Conservation (phyloP, 2,329 filamentous ascomycete genomes). For the Beauveria caledonica region DNA sequence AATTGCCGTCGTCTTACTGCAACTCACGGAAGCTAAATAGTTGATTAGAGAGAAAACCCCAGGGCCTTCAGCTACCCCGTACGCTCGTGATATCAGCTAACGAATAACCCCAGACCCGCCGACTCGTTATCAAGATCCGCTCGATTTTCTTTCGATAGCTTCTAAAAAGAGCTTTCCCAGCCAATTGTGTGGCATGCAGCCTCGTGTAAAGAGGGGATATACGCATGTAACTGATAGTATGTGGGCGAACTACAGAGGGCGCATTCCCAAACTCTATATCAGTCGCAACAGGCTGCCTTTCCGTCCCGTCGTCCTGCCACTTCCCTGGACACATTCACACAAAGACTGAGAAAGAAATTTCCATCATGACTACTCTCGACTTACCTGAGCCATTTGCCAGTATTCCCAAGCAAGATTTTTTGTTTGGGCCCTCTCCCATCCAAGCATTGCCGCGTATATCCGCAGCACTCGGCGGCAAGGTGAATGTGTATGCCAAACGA, state of each 20-base stretch:
- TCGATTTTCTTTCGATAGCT: no score
- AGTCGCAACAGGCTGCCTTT: neutral
- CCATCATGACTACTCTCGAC: slow-evolving; percentile 24
- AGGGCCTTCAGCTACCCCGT: no score
- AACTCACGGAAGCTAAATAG: no score
- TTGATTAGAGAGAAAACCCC: no score
- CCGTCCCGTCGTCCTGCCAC: neutral
- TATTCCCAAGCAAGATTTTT: slow-evolving; percentile 53
- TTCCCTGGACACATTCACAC: no score
- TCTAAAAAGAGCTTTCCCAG: no score
- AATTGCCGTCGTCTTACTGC: no score
- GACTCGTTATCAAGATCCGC: no score
- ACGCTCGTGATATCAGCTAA: no score
- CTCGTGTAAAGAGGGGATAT: no score
- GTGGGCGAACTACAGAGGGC: neutral
- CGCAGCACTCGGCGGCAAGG: slow-evolving; percentile 47
- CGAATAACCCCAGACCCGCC: no score
- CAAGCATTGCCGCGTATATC: slow-evolving; percentile 59
- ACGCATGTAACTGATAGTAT: neutral
- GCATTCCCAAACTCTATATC: neutral
- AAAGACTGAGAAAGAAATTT: neutral
- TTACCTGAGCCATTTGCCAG: slow-evolving; percentile 54
- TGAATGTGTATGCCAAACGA: slow-evolving; percentile 61
- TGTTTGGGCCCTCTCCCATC: slow-evolving; percentile 62
- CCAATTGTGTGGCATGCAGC: no score